Base-by-base conservation (phyloP, 2,329 filamentous ascomycete genomes). In the Thyridium curvatum region DNA sequence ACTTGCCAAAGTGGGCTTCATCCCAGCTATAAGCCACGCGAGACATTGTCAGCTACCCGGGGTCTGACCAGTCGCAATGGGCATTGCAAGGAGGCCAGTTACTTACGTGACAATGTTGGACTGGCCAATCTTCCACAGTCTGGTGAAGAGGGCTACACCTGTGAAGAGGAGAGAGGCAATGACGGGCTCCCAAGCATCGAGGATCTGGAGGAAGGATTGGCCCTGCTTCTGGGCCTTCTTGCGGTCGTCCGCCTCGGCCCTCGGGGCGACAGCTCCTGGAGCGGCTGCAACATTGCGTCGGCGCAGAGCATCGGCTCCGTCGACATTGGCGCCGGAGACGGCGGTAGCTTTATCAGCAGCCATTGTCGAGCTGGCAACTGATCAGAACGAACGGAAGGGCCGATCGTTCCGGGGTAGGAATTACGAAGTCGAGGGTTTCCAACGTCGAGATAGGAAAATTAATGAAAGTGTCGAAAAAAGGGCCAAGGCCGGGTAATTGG, bases 1-100 rank as follows among this genome's bases (percentile, higher is more conserved):
- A 98, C 71, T 98, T 98, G 60, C 87, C 87, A 63, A 94, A 94
- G 64, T 26, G 21, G 10, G 21, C 21, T 26, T 26, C 21, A 10
- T 26, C 21, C 21, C 21, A 26, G 10, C 21, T 26, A 53, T 45
- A n/a, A n/a, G n/a, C 10, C 21, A 26, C 10, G 21, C n/a, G 21
- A 6, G 21, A 10, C 10, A 26, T 26, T 26, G 10, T 26, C 10
- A 26, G 21, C 21, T 26, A 26, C 10, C 21, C n/a, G n/a, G n/a
- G n/a, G n/a, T n/a, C n/a, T 6, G 10, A 10, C 21, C 21, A 49
- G 45, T 35, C 41, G 35, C 32, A 38, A 32, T 34, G 28, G n/a
- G 30, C 33, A 21, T 33, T 38, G 26, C 4, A 14, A 36, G 38
- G 35, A 35, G 18, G 38, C 39, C 40, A 41, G 18, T 33, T n/a